Percentiles rank a stretch among this genome's conserved stretches.
Evolutionary conservation across 2,329 filamentous ascomycete genomes (phyloP).

Genomic region (Aotearoamyces nothofagi): DNA sequence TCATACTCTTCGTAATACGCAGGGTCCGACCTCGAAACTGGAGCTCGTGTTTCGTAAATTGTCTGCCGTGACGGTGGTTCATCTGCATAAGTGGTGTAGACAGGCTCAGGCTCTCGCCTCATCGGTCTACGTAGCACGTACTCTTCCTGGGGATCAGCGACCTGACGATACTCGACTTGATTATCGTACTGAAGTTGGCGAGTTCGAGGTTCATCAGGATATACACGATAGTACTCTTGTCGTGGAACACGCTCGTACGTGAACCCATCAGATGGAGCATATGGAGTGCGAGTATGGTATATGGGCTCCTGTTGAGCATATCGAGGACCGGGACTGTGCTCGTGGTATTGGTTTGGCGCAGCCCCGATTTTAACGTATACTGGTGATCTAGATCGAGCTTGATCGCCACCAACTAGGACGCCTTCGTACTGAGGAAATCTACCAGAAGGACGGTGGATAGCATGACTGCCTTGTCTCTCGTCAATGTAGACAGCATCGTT

Average conservation of each 20-base stretch:
- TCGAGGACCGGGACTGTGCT: conserved; percentile 17
- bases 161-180: conserved; percentile 28
- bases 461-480: conserved; percentile 17
- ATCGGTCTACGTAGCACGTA: conserved; percentile 30
- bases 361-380: conserved; percentile 17
- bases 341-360: conserved; percentile 16
- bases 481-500: conserved; percentile 20
- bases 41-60: conserved; percentile 12
- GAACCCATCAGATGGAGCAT: conserved; percentile 11
- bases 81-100: conserved; percentile 16
- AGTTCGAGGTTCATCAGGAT: conserved; percentile 17
- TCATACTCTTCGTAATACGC: conserved; percentile 28
- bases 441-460: conserved; percentile 14
- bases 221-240: conserved; percentile 21
- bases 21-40: conserved; percentile 10
- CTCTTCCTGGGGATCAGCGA: conserved; percentile 27
- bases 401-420: conserved; percentile 18
- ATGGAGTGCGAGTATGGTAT: conserved; percentile 16
- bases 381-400: conserved; percentile 20
- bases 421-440: conserved; percentile 20
- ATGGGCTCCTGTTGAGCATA: conserved; percentile 13
- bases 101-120: conserved; percentile 18
- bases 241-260: conserved; percentile 17
- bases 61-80: conserved; percentile 13
- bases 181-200: conserved; percentile 18